Evolutionary conservation across 805 yeast genomes (phyloP).

Genomic region (Wickerhamiella cacticola): DNA sequence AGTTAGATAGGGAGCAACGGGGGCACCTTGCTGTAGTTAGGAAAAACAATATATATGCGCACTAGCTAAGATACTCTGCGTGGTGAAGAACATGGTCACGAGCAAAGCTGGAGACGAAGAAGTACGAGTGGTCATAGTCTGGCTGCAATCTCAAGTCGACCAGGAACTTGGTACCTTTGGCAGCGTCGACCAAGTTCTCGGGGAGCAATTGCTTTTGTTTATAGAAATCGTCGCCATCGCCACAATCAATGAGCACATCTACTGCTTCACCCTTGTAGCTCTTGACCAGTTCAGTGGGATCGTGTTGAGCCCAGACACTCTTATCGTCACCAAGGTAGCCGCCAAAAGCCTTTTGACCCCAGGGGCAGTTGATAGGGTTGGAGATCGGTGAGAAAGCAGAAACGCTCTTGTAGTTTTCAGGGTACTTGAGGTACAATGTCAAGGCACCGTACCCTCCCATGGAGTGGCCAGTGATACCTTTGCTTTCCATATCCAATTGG

Average conservation of each 20-base stretch:
- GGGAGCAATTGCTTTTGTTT: slow-evolving; percentile 56
- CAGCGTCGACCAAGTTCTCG: slow-evolving; percentile 53
- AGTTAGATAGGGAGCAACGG: background rate
- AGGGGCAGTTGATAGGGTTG: slow-evolving; percentile 63
- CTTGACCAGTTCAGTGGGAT: slow-evolving; percentile 68
- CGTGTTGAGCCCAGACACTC: slow-evolving; percentile 55
- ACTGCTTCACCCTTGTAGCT: slow-evolving; percentile 40
- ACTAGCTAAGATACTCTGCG: slow-evolving; percentile 42
- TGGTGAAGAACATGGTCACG: slow-evolving; percentile 79
- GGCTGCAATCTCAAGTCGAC: slow-evolving; percentile 53
- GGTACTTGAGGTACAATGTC: slow-evolving; percentile 52
- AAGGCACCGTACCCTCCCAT: slow-evolving; percentile 98
- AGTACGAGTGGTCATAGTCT: slow-evolving; percentile 87
- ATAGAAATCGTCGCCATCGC: slow-evolving; percentile 66
- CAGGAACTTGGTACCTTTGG: slow-evolving; percentile 44
- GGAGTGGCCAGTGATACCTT: slow-evolving; percentile 88
- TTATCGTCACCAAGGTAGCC: slow-evolving; percentile 60
- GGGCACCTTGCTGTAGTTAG: background rate
- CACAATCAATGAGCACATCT: slow-evolving; percentile 72
- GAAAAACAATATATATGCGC: background rate
- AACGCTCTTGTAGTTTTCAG: slow-evolving; percentile 62
- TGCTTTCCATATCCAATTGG: slow-evolving; percentile 43
- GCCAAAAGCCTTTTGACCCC: slow-evolving; percentile 81
- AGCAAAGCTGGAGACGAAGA: slow-evolving; percentile 66
- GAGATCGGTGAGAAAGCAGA: slow-evolving; percentile 86